Evolutionary conservation across 2,329 filamentous ascomycete species (phyloP).

Genomic region (Sclerotinia glacialis): DNA sequence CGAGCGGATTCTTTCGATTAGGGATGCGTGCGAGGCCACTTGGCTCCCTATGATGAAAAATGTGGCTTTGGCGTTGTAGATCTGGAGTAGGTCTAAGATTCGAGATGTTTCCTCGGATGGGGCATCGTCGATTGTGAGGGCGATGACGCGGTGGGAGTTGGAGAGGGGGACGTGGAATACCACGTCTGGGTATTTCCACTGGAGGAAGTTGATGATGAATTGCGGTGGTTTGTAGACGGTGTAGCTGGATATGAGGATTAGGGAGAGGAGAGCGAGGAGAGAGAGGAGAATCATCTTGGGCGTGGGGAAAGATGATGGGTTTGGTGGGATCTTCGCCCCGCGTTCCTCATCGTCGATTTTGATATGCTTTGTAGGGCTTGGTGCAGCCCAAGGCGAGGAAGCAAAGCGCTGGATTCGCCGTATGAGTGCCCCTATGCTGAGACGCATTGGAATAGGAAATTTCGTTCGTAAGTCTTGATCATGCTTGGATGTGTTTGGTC

Average conservation of each 20-base stretch:
- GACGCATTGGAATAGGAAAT: constrained; percentile 15
- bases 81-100: constrained; percentile 66
- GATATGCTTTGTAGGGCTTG: constrained; percentile 31
- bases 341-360: constrained; percentile 39
- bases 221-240: constrained; percentile 76
- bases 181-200: constrained; percentile 71
- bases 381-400: not conserved
- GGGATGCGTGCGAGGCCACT: constrained; percentile 54
- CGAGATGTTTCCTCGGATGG: constrained; percentile 69
- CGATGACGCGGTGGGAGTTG: constrained; percentile 62
- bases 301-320: not conserved
- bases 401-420: constrained; percentile 17
- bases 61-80: constrained; percentile 69
- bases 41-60: constrained; percentile 88
- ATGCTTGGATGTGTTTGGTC: not conserved
- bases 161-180: constrained; percentile 66
- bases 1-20: constrained; percentile 57
- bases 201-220: constrained; percentile 68
- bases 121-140: constrained; percentile 83
- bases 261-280: constrained; percentile 28
- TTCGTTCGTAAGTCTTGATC: not conserved
- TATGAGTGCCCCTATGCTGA: constrained; percentile 11
- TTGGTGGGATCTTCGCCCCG: not conserved
- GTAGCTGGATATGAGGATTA: constrained; percentile 52
- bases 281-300: constrained; percentile 29